Conservation (phyloP, 495 filamentous ascomycete species). For the Eremomyces bilateralis region DNA sequence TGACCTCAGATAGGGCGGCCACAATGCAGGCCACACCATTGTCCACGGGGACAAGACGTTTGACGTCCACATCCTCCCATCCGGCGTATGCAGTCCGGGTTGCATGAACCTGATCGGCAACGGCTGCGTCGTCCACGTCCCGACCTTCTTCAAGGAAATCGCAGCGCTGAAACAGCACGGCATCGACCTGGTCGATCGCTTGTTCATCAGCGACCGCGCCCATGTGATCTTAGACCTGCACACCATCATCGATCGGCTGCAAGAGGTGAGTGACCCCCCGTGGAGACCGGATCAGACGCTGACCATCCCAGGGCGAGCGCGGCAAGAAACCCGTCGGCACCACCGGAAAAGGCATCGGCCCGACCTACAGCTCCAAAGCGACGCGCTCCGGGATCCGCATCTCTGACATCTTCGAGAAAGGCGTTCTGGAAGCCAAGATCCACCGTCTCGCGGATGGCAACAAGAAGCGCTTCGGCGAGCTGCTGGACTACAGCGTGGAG, state of each 20-base stretch:
- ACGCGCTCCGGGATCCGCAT: conserved; percentile 52
- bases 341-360: conserved; percentile 29
- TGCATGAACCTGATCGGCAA: conserved; percentile 36
- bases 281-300: too few species aligned
- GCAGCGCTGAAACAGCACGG: conserved; percentile 49
- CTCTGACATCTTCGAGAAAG: conserved; percentile 52
- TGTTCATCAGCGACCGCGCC: conserved; percentile 57
- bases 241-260: conserved; percentile 57
- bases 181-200: conserved; percentile 38
- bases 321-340: conserved; percentile 35
- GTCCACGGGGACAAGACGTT: conserved; percentile 27
- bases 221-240: conserved; percentile 77
- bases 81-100: too few species aligned
- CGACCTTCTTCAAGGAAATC: conserved; percentile 75
- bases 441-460: conserved; percentile 41
- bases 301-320: too few species aligned
- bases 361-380: conserved; percentile 66
- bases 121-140: conserved; percentile 67
- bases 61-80: too few species aligned
- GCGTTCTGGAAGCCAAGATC: conserved; percentile 51
- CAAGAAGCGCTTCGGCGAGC: conserved; percentile 50
- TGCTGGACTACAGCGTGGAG: conserved; percentile 49
- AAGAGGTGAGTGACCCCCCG: too few species aligned
- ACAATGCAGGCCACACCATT: conserved; percentile 40
- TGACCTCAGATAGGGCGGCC: too few species aligned